Evolutionary conservation across 2,329 filamentous ascomycete genomes (phyloP), one percentile per base, ranked within the genome.

Genomic region (Beauveria bassiana): DNA sequence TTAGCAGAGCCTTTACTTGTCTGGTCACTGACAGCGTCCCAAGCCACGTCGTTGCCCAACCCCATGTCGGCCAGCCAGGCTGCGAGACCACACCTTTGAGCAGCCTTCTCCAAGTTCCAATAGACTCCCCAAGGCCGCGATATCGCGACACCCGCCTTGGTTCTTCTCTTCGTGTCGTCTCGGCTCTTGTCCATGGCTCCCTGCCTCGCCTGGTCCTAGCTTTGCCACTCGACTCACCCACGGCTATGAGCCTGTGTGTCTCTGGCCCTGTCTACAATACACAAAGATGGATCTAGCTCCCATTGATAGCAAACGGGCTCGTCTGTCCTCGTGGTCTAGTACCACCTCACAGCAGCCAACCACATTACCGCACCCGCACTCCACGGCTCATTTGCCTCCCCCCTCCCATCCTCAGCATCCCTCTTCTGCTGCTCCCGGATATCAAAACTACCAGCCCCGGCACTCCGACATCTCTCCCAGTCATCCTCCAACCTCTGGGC

Each of bases 241-340:
- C 61, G 53, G 53, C 53, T 61, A 61, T 61, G 52, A 43, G 61
- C 50, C 57, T 60, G 61, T 60, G 61, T 63, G 54, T 57, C 61
- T 55, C 50, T 55, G 46, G 43, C 45, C 47, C 54, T 38, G 42
- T 63, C 51, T 54, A 52, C 51, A 51, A 69, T 51, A 57, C 51
- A 52, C 76, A 74, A 79, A 72, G 75, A 83, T 83, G 81, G 80
- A 83, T 73, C 73, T 74, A 74, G 78, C 75, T 70, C 75, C 70
- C 70, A 79, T 79, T 68, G 79, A 82, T 67, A 72, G 71, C 68
- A 84, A 83, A 74, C 79, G 80, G 69, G 78, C 78, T 69, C 80
- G 81, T 73, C 73, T 81, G 65, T 28, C 69, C 46, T 67, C 74
- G 70, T 76, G 76, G 74, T 72, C 76, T 70, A 75, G 69, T 62